These are phyloP conservation scores for Candida mattraensis DNA, from an alignment of 805 yeast genomes.

Conservation along the genomic window DNA sequence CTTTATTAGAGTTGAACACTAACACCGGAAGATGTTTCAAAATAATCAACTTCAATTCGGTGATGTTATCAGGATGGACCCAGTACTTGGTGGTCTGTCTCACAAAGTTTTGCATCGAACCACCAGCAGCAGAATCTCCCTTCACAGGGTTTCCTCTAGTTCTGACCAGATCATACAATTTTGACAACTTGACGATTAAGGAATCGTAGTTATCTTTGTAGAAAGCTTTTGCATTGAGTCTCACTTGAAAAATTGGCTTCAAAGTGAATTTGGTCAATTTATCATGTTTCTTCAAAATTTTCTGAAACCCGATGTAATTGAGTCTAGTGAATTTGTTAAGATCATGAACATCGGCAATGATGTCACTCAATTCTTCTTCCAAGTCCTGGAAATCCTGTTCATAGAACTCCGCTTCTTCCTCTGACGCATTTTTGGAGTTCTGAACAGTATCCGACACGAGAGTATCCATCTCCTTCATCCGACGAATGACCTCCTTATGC, in stretches of 20 bases:
- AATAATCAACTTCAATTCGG: constrained; percentile 89
- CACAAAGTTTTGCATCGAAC: constrained; percentile 94
- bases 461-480: constrained; percentile 79
- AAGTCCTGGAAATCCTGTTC: constrained; percentile 71
- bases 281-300: constrained; percentile 95
- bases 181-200: constrained; percentile 84
- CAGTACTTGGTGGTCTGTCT: constrained; percentile 98
- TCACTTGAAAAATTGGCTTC: constrained; percentile 89
- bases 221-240: constrained; percentile 92
- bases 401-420: constrained; percentile 35
- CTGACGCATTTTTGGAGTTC: constrained; percentile 40
- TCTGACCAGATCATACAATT: constrained; percentile 86
- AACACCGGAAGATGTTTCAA: constrained; percentile 95
- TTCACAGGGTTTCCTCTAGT: constrained; percentile 93
- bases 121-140: constrained; percentile 98
- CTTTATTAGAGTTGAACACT: constrained; percentile 95
- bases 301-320: constrained; percentile 96
- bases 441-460: constrained; percentile 62
- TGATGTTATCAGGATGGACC: constrained; percentile 98
- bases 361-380: constrained; percentile 77
- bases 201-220: constrained; percentile 93
- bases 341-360: constrained; percentile 97
- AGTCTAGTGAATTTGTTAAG: constrained; percentile 89
- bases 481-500: constrained; percentile 77
- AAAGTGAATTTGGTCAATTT: constrained; percentile 78